Base-by-base conservation (phyloP, 83 land plant species). In the Picea abies region DNA sequence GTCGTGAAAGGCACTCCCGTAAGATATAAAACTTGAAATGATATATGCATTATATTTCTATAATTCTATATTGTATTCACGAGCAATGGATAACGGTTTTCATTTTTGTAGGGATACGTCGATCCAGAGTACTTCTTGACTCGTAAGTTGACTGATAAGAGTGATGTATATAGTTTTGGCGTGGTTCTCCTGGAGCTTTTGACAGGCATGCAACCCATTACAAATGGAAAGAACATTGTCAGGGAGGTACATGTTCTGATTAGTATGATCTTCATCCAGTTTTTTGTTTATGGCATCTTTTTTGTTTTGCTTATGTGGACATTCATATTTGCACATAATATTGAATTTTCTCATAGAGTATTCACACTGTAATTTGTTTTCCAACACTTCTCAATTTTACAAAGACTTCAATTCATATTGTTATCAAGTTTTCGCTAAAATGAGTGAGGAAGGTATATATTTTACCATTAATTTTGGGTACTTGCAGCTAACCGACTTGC, bases 1-100 rank as follows among this genome's bases (percentile, higher is more conserved):
- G 91, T 84, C 12, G 96, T 94, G 60, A 94, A 90, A 87, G 97
- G 97, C 79, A 94, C 97, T 12, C 94, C 96, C 23, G 97, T 92
- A 86, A 82, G 88, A 60, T 47, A 52, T 5, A 47, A 11, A 14
- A 23, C 16, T 75, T 75, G 23, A 71, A 3, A 20, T 75, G 17
- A n/a, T 11, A 22, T 75, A 20, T 72, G 41, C 39, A 4, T 16
- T 8, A 5, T 16, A 35, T 69, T 69, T 32, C 22, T 10, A n/a
- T 8, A 0, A 2, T n/a, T 19, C n/a, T 35, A 8, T 0, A 10
- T 11, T 11, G 20, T 20, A 8, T 2, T 68, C 12, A 0, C 26
- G 26, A 26, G 39, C 71, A 68, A 68, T 29, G 32, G 44, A 22
- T 44, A n/a, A 75, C 23, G 0, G 2, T 29, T 44, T 65, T 65